Base-by-base conservation (phyloP, 352 stramenopile genomes). In the Phytophthora sp. region DNA sequence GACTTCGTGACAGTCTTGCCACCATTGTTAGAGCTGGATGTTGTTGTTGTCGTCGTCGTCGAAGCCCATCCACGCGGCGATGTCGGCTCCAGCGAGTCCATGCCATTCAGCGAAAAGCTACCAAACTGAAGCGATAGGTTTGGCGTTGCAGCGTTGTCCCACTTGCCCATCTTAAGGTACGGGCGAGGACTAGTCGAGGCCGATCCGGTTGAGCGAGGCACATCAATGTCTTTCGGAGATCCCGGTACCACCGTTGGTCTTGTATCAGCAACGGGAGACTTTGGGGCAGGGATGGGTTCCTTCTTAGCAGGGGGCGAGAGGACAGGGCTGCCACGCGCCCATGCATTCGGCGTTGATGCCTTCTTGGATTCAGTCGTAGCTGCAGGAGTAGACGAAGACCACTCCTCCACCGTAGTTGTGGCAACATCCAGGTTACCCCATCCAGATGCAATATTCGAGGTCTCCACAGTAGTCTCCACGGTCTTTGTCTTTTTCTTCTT, bases 61-160 rank as follows among this genome's bases (percentile, higher is more conserved):
- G 81, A 82, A 21, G 70, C 70, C 84, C 84, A 92, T 30, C 79
- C 84, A 35, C 72, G 72, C 15, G 81, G 79, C 7, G 84, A 89
- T n/a, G 82, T 76, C 6, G 85, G 48, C 44, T 92, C 82, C 20
- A 62, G 35, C 37, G 76, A 54, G 5, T 92, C 84, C 24, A 84
- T 76, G 5, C 81, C 84, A 50, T 82, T 91, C 21, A 95, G 63
- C 18, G 87, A 95, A 21, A 95, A 95, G 72, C 87, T 95, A 11
- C 87, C 87, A 72, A 95, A 95, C 68, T 95, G 87, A 28, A 95
- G 77, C 41, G 84, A 91, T 20, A 95, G 57, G 62, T 94, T 92
- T 3, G 83, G 68, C 15, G 81, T 66, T 10, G 76, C 82, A 8
- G 74, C 79, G 37, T 62, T 89, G 32, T 94, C 87, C 87, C 87